A percentile compares a stretch with the other conserved stretches of the same genome.
Evolutionary conservation across 257 asterid species (phyloP).

Genomic region (Fraxinus cuspidata): DNA sequence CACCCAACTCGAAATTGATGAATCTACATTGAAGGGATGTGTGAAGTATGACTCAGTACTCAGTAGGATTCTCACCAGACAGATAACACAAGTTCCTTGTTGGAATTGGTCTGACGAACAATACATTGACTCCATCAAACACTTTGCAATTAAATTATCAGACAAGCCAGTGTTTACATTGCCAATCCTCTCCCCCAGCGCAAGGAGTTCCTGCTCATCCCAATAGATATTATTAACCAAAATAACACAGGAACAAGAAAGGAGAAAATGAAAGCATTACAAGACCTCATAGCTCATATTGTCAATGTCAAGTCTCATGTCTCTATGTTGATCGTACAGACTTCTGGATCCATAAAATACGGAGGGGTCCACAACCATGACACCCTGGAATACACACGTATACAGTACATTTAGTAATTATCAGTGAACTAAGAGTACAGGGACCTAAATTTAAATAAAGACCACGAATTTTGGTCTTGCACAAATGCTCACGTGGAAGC

Average conservation of each 20-base stretch:
- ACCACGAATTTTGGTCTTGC: neutral
- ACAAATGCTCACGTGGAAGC: neutral
- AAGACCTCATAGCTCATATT: slow-evolving; percentile 82
- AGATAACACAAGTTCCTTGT: slow-evolving; percentile 67
- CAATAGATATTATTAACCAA: slow-evolving; percentile 19
- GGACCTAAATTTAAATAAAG: neutral
- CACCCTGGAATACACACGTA: slow-evolving; percentile 46
- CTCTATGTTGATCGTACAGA: slow-evolving; percentile 67
- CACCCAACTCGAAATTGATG: no score
- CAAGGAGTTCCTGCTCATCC: slow-evolving; percentile 71
- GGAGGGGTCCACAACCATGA: slow-evolving; percentile 43
- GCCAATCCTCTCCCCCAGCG: slow-evolving; percentile 83
- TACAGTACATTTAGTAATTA: neutral
- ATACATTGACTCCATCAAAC: slow-evolving; percentile 53
- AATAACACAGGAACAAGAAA: neutral
- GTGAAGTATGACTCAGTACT: neutral
- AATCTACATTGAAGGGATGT: neutral
- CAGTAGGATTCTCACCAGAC: slow-evolving; percentile 57
- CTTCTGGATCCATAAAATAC: slow-evolving; percentile 57
- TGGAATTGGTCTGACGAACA: slow-evolving; percentile 53
- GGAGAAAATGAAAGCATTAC: slow-evolving; percentile 2
- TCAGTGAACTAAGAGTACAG: neutral
- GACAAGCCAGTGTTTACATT: slow-evolving; percentile 76
- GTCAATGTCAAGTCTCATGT: slow-evolving; percentile 81
- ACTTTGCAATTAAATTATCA: slow-evolving; percentile 51